phyloP scores from a whole-genome alignment of 2,329 filamentous ascomycete species.

The Hyphodiscus sp. region DNA sequence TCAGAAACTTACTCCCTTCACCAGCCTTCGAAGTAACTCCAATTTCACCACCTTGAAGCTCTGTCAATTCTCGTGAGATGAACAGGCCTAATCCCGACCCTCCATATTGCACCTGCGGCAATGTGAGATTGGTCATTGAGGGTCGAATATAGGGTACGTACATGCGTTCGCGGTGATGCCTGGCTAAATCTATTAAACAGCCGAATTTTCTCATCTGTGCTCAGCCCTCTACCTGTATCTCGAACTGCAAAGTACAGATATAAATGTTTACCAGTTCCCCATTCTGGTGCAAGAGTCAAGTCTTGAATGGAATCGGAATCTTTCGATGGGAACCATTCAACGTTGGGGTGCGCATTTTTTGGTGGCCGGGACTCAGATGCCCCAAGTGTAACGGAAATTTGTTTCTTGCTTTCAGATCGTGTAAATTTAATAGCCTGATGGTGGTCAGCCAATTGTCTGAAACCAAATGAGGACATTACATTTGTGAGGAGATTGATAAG shows the following conservation, averaged over 20 bases:
- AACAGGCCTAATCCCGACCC: slow-evolving; percentile 59
- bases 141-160: neutral
- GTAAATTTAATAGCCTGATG: slow-evolving; percentile 54
- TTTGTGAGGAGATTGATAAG: slow-evolving; percentile 71
- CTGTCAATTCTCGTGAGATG: slow-evolving; percentile 56
- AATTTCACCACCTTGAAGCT: slow-evolving; percentile 59
- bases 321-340: slow-evolving; percentile 30
- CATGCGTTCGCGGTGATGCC: slow-evolving; percentile 43
- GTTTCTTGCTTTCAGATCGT: slow-evolving; percentile 50
- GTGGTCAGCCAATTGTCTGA: neutral
- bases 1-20: slow-evolving; percentile 40
- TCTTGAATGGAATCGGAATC: slow-evolving; percentile 14
- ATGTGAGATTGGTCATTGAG: neutral
- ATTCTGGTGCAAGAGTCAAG: slow-evolving; percentile 19
- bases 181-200: slow-evolving; percentile 65
- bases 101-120: slow-evolving; percentile 47
- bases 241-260: slow-evolving; percentile 48
- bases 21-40: slow-evolving; percentile 53
- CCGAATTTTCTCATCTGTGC: slow-evolving; percentile 54
- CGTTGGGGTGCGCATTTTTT: slow-evolving; percentile 18
- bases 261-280: slow-evolving; percentile 31
- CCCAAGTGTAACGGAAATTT: slow-evolving; percentile 43
- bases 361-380: slow-evolving; percentile 26
- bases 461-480: slow-evolving; percentile 1
- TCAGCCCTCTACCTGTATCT: slow-evolving; percentile 60